These are phyloP conservation scores for Botrytis byssoidea DNA, from an alignment of 2,329 filamentous ascomycete species.

Conservation along the genomic window DNA sequence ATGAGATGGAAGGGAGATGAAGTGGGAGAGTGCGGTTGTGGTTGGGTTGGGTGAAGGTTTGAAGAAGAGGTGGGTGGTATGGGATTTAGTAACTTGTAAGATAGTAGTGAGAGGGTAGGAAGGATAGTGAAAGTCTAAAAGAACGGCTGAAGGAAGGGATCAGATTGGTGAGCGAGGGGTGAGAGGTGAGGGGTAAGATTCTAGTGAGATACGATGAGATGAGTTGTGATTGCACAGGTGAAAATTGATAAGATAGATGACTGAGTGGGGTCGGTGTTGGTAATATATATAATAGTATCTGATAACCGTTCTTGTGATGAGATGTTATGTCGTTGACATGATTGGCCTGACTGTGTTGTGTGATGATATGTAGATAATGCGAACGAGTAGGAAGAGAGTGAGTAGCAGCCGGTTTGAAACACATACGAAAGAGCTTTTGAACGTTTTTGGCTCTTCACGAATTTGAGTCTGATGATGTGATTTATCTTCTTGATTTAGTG, in stretches of 20 bases:
- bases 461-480: neutral
- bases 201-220: neutral
- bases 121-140: neutral
- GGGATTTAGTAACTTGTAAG: too few species aligned
- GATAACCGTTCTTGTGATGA: neutral
- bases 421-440: neutral
- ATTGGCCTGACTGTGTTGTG: neutral
- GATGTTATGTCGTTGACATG: neutral
- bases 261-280: neutral
- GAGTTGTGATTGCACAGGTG: neutral
- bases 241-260: neutral
- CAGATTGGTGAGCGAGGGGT: neutral
- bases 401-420: neutral
- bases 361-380: neutral
- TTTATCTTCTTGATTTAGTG: neutral
- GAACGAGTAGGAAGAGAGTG: neutral
- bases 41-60: neutral
- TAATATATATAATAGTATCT: neutral
- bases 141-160: neutral
- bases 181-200: neutral
- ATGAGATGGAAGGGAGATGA: neutral
- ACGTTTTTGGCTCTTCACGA: neutral
- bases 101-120: neutral
- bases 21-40: neutral
- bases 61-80: too few species aligned